Percentiles rank a stretch among this genome's conserved stretches.
phyloP scores from a whole-genome alignment of 768 basidiomycete species.

The Termitomyces sp. region DNA sequence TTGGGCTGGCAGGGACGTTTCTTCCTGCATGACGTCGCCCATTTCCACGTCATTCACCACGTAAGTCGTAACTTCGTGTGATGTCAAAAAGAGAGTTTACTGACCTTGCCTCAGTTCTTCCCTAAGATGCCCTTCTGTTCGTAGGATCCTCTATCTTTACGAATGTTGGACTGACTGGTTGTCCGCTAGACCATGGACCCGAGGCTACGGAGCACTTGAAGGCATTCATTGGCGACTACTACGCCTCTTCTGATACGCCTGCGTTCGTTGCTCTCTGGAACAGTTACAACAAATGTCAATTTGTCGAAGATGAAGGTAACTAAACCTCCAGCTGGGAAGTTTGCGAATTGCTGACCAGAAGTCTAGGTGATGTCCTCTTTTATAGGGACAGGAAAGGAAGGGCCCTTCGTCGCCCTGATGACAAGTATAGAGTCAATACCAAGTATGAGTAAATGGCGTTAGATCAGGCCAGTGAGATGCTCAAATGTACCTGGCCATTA shows the following conservation, averaged over 20 bases:
- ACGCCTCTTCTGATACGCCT: slow-evolving; percentile 34
- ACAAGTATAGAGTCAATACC: slow-evolving; percentile 9
- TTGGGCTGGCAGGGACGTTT: slow-evolving; percentile 62
- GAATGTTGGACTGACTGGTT: not conserved
- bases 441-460: slow-evolving; percentile 6
- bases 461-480: not conserved
- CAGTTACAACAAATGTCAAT: slow-evolving; percentile 51
- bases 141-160: not conserved
- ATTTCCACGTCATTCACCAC: slow-evolving; percentile 61
- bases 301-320: slow-evolving; percentile 51
- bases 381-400: slow-evolving; percentile 38
- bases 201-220: slow-evolving; percentile 47
- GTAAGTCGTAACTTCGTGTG: slow-evolving; percentile 20
- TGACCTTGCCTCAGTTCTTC: slow-evolving; percentile 11
- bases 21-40: slow-evolving; percentile 62
- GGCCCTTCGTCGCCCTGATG: slow-evolving; percentile 28
- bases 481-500: not conserved
- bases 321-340: not conserved
- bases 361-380: slow-evolving; percentile 35
- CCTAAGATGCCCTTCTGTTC: slow-evolving; percentile 17
- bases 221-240: slow-evolving; percentile 44
- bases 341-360: not conserved
- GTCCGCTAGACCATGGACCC: slow-evolving; percentile 42
- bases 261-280: slow-evolving; percentile 46
- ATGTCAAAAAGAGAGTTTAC: not conserved